Percentiles rank a stretch among this genome's conserved stretches.
Conservation (phyloP, 208 protist genomes). For the Porcisia hertigi region DNA sequence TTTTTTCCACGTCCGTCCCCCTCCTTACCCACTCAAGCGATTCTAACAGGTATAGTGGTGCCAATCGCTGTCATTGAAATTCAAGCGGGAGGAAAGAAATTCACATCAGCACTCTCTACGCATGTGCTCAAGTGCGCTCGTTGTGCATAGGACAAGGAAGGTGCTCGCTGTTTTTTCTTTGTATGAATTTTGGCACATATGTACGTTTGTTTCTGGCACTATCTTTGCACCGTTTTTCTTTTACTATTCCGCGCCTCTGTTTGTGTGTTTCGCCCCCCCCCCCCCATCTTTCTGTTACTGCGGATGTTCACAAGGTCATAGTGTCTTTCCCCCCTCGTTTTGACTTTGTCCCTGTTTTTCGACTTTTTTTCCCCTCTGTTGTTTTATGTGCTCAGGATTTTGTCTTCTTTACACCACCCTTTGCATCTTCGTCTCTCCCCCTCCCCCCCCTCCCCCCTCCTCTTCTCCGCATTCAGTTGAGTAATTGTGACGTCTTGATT, state of each 20-base stretch:
- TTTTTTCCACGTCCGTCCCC: neutral
- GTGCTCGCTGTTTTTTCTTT: neutral
- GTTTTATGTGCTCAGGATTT: neutral
- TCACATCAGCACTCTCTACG: neutral
- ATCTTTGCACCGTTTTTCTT: neutral
- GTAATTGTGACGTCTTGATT: constrained; percentile 7
- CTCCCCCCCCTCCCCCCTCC: neutral
- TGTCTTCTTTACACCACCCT: constrained; percentile 2
- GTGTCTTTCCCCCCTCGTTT: neutral
- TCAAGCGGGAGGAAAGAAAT: neutral
- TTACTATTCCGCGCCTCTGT: neutral
- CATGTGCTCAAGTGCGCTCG: neutral
- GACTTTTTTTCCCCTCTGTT: neutral
- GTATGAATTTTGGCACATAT: constrained; percentile 5
- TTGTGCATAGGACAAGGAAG: neutral
- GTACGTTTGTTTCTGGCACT: too few relatives aligned
- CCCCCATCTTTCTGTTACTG: constrained; percentile 4
- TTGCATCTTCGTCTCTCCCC: neutral
- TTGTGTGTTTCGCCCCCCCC: constrained; percentile 11
- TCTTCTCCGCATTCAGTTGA: neutral
- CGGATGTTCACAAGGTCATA: neutral
- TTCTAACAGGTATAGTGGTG: neutral
- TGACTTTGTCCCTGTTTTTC: constrained; percentile 1
- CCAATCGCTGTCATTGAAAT: neutral
- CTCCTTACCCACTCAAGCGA: neutral